Percentiles rank a stretch among this genome's conserved stretches.
Evolutionary conservation across 78 protist species (phyloP).

Genomic region (Dictyostelium discoideum): DNA sequence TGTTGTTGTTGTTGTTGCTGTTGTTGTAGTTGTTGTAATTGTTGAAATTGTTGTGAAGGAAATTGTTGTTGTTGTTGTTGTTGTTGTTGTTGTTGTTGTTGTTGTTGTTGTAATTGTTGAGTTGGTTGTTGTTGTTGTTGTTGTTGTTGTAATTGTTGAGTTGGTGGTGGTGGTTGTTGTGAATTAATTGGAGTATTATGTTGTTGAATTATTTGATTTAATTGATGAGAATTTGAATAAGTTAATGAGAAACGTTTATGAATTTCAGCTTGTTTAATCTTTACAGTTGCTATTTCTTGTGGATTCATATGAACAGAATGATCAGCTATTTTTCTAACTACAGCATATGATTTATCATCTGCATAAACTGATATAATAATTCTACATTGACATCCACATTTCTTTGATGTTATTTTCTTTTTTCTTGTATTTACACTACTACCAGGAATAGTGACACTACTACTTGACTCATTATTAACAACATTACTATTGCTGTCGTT

Average conservation of each 20-base stretch:
- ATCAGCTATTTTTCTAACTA: constrained; percentile 62
- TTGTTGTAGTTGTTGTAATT: not conserved
- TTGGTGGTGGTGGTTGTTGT: not conserved
- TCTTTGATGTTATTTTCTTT: constrained; percentile 22
- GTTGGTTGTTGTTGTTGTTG: not conserved
- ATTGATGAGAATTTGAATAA: constrained; percentile 9
- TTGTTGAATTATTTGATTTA: constrained; percentile 1
- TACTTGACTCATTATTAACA: not conserved
- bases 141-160: not conserved
- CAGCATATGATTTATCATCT: constrained; percentile 50
- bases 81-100: not conserved
- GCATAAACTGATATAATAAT: constrained; percentile 71
- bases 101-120: not conserved
- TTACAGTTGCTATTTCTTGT: constrained; percentile 5
- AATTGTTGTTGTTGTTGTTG: not conserved
- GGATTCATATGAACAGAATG: constrained; percentile 59
- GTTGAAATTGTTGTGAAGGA: not conserved
- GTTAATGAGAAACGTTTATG: constrained; percentile 2
- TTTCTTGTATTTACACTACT: not conserved
- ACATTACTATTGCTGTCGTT: not conserved
- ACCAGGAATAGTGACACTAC: not conserved
- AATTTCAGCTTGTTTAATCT: not conserved
- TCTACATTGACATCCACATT: constrained; percentile 66
- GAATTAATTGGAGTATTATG: not conserved
- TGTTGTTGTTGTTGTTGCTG: constrained; percentile 8